Evolutionary conservation across 257 asterid genomes (phyloP).

Genomic region (Jaltomata sinuosa): DNA sequence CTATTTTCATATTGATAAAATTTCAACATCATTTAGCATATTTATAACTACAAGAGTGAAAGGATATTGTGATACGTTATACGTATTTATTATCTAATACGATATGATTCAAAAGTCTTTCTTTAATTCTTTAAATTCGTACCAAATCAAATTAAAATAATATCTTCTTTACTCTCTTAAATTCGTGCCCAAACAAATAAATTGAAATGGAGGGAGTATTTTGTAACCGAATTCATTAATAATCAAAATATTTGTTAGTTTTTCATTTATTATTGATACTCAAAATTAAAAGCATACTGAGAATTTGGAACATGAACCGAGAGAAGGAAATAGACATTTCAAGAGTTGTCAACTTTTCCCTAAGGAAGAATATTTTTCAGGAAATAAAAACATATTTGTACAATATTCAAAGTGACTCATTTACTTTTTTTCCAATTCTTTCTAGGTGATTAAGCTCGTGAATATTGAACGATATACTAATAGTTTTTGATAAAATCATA

Average conservation of each 20-base stretch:
- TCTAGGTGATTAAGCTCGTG: neutral
- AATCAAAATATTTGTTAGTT: neutral
- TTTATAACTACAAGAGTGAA: too few species aligned
- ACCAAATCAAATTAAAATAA: too few species aligned
- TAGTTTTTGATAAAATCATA: neutral
- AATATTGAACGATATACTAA: neutral
- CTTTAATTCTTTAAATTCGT: too few species aligned
- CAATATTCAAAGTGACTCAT: neutral
- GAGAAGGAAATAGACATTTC: neutral
- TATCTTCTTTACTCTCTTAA: too few species aligned
- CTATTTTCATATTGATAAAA: too few species aligned
- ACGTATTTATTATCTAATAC: too few species aligned
- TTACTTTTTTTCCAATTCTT: neutral
- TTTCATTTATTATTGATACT: neutral
- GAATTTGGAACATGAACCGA: neutral
- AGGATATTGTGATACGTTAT: too few species aligned
- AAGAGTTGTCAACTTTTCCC: too few species aligned
- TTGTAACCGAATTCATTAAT: neutral
- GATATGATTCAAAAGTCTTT: too few species aligned
- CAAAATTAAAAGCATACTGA: neutral
- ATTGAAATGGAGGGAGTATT: fast-evolving
- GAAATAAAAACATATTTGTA: neutral
- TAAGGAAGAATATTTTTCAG: neutral
- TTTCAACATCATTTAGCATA: too few species aligned
- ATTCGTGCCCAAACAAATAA: neutral